phyloP scores from a whole-genome alignment of 2,329 filamentous ascomycete genomes.

The Cordyceps militaris region DNA sequence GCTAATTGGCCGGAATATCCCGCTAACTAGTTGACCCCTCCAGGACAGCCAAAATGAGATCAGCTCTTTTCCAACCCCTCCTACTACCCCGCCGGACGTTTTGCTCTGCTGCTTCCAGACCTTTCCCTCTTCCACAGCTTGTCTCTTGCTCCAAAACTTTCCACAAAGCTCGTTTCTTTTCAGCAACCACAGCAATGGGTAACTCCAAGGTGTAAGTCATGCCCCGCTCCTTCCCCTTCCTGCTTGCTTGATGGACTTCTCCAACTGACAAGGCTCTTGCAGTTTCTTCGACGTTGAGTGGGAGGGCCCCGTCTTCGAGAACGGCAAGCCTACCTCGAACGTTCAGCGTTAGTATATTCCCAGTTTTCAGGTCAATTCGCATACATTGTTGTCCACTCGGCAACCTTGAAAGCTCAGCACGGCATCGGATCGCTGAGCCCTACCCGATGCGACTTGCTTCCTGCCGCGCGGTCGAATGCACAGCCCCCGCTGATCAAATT shows the following conservation, averaged over 20 bases:
- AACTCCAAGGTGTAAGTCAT: constrained; percentile 59
- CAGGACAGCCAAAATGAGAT: constrained; percentile 37
- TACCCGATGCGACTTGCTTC: not conserved
- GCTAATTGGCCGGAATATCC: constrained; percentile 18
- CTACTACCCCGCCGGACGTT: constrained; percentile 37
- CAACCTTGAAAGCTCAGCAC: not conserved
- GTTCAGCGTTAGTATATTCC: constrained; percentile 49
- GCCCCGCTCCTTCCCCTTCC: not conserved
- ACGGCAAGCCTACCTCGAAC: constrained; percentile 44
- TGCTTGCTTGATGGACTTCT: not conserved
- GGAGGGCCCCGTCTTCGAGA: constrained; percentile 64
- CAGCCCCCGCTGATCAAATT: constrained; percentile 9
- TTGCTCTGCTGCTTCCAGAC: constrained; percentile 32
- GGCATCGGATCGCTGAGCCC: not conserved
- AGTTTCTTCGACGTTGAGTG: constrained; percentile 68
- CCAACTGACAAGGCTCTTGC: constrained; percentile 19
- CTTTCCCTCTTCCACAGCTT: constrained; percentile 36
- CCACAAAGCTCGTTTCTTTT: constrained; percentile 38
- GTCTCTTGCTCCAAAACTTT: constrained; percentile 35
- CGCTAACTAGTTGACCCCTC: constrained; percentile 36
- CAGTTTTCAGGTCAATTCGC: not conserved
- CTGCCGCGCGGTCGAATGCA: not conserved
- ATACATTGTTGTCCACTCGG: not conserved
- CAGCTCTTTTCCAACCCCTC: constrained; percentile 39
- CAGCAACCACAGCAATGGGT: constrained; percentile 63